A percentile compares a stretch with the other conserved stretches of the same genome.
Conservation (phyloP, 305 asterid genomes). For the Coffea humblotiana region DNA sequence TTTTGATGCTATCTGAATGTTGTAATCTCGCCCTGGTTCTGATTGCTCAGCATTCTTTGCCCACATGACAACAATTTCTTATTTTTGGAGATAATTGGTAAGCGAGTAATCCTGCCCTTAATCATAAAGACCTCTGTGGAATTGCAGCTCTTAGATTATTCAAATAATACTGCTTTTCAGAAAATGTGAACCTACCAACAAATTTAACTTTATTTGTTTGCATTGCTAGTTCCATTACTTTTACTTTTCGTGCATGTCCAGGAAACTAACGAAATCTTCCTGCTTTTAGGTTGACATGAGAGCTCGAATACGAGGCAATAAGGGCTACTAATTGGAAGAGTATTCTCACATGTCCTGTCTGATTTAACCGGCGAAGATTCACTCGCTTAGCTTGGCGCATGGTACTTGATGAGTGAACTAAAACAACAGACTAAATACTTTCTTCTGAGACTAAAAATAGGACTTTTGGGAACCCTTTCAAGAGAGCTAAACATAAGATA, state of each 20-base stretch:
- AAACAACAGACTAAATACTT: not conserved
- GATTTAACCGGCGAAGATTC: not conserved
- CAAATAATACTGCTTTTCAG: not conserved
- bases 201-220: not conserved
- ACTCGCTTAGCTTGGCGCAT: not conserved
- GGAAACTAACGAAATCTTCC: conserved; percentile 5
- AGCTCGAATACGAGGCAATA: conserved; percentile 91
- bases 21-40: not conserved
- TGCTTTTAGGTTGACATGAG: conserved; percentile 77
- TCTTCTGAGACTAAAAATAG: not conserved
- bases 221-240: not conserved
- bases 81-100: not conserved
- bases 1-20: not conserved
- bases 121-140: not conserved
- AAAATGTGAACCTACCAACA: not conserved
- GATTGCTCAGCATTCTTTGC: not conserved
- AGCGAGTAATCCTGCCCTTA: not conserved
- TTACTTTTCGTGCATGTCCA: not conserved
- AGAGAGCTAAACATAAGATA: not conserved
- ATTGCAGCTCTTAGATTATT: not conserved
- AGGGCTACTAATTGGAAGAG: conserved; percentile 53
- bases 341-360: not conserved
- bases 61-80: not conserved
- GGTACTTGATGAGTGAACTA: conserved; percentile 10
- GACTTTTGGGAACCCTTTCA: conserved; percentile 1